A percentile compares a stretch with the other conserved stretches of the same genome.
Evolutionary conservation across 1,284 basidiomycete genomes (phyloP).

Genomic region (Irpex lacteus): DNA sequence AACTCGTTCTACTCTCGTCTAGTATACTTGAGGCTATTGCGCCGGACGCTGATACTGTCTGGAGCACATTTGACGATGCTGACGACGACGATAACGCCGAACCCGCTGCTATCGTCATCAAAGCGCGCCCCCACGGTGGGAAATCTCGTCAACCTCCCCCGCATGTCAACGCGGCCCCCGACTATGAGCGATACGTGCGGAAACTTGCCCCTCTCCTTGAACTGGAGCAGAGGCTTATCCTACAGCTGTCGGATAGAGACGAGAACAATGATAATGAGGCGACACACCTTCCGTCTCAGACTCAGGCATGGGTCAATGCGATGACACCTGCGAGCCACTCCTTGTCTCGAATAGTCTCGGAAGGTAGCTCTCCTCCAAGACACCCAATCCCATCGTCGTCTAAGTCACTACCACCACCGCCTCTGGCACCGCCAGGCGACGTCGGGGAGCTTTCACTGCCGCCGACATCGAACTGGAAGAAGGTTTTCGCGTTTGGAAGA

Average conservation of each 20-base stretch:
- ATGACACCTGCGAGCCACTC: neutral
- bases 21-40: conserved; percentile 78
- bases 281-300: conserved; percentile 29
- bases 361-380: conserved; percentile 16
- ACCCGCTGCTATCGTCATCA: conserved; percentile 47
- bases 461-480: conserved; percentile 70
- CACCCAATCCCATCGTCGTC: conserved; percentile 15
- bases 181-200: conserved; percentile 58
- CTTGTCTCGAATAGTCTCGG: conserved; percentile 6
- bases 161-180: conserved; percentile 33
- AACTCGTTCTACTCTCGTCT: conserved; percentile 5
- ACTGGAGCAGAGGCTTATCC: conserved; percentile 66
- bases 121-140: conserved; percentile 37
- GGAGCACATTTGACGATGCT: conserved; percentile 39
- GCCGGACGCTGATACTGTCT: conserved; percentile 48
- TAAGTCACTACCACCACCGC: conserved; percentile 24
- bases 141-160: conserved; percentile 29
- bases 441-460: conserved; percentile 54
- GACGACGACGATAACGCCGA: conserved; percentile 51
- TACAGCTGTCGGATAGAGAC: conserved; percentile 52
- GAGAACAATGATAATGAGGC: conserved; percentile 59
- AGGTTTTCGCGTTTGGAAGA: conserved; percentile 58
- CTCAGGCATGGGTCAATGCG: neutral
- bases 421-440: conserved; percentile 21
- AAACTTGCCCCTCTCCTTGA: conserved; percentile 62